These are phyloP conservation scores for Phytophthora europaea DNA, from an alignment of 352 stramenopile genomes.

Conservation along the genomic window DNA sequence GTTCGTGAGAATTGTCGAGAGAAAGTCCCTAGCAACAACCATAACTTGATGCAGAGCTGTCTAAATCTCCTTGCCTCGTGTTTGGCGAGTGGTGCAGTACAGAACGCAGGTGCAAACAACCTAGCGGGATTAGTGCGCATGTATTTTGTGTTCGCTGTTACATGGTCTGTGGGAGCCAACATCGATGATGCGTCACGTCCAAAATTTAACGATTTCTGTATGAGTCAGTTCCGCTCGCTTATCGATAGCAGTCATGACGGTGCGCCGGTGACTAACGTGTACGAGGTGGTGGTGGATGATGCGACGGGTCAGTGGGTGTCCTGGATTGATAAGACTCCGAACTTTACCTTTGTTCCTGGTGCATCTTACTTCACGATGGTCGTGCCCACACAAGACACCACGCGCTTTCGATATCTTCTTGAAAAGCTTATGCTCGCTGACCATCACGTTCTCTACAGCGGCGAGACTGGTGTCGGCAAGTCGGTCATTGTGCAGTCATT, in stretches of 20 bases:
- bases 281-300: slow-evolving; percentile 89
- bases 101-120: slow-evolving; percentile 57
- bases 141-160: slow-evolving; percentile 91
- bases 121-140: slow-evolving; percentile 74
- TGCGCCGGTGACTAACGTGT: slow-evolving; percentile 77
- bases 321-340: slow-evolving; percentile 91
- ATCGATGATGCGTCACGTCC: slow-evolving; percentile 83
- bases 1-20: slow-evolving; percentile 91
- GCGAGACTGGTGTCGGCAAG: slow-evolving; percentile 95
- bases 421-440: slow-evolving; percentile 87
- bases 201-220: slow-evolving; percentile 92
- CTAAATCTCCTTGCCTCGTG: slow-evolving; percentile 90
- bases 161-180: slow-evolving; percentile 90
- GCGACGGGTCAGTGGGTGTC: slow-evolving; percentile 75
- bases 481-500: slow-evolving; percentile 94
- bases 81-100: slow-evolving; percentile 51
- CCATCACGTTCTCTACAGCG: slow-evolving; percentile 91
- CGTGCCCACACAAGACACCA: slow-evolving; percentile 95
- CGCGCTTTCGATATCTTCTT: slow-evolving; percentile 94
- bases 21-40: slow-evolving; percentile 90
- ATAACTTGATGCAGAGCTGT: slow-evolving; percentile 90
- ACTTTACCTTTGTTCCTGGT: slow-evolving; percentile 87
- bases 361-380: slow-evolving; percentile 96
- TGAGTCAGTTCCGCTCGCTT: slow-evolving; percentile 67
- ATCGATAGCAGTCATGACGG: slow-evolving; percentile 61